Evolutionary conservation across 2,329 filamentous ascomycete species (phyloP).

Genomic region (Fusarium citri): DNA sequence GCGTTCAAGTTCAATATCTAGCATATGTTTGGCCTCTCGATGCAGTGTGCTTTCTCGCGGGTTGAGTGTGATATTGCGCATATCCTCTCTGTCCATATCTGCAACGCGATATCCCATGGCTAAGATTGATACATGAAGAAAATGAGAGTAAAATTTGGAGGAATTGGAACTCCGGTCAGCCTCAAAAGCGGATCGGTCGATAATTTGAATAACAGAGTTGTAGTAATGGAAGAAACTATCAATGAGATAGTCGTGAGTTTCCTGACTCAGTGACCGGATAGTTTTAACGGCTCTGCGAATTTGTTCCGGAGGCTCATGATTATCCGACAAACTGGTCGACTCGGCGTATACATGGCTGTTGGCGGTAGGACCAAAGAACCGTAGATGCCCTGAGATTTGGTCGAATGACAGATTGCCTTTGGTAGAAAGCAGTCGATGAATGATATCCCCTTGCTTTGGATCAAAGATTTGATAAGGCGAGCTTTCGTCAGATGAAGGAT

Average conservation of each 20-base stretch:
- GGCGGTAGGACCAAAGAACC: slow-evolving; percentile 66
- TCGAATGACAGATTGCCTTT: slow-evolving; percentile 64
- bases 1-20: slow-evolving; percentile 64
- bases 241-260: slow-evolving; percentile 65
- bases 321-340: slow-evolving; percentile 50
- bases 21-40: slow-evolving; percentile 65
- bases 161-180: slow-evolving; percentile 58
- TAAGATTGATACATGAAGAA: slow-evolving; percentile 63
- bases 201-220: slow-evolving; percentile 61
- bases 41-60: slow-evolving; percentile 64
- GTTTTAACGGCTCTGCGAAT: slow-evolving; percentile 60
- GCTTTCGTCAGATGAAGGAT: slow-evolving; percentile 46
- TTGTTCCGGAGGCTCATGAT: slow-evolving; percentile 58
- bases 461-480: slow-evolving; percentile 53
- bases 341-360: slow-evolving; percentile 64
- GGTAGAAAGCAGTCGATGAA: slow-evolving; percentile 61
- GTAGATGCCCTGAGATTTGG: slow-evolving; percentile 60
- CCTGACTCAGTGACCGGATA: slow-evolving; percentile 57
- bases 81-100: slow-evolving; percentile 61
- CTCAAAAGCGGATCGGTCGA: slow-evolving; percentile 63
- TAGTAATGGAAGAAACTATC: slow-evolving; percentile 64
- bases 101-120: slow-evolving; percentile 65
- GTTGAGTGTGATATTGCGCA: slow-evolving; percentile 59
- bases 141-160: slow-evolving; percentile 63
- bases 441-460: slow-evolving; percentile 59